Evolutionary conservation across 306 rosid species (phyloP), one percentile per base, ranked within the genome.

Genomic region (Mimosa pudica): DNA sequence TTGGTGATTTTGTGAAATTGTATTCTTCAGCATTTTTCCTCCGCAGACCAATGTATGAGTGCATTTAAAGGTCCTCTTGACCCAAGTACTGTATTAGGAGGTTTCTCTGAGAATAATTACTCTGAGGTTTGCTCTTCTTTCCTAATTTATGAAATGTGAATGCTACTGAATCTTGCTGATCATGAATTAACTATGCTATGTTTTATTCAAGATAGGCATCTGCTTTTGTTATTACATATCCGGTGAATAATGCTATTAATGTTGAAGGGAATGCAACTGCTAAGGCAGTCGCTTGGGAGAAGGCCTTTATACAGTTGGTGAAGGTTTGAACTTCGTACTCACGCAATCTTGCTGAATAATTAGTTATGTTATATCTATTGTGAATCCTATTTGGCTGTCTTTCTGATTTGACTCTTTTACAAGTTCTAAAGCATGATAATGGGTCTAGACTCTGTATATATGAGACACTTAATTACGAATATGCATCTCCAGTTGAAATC

Each of bases 21-120:
- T 85, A 71, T 79, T 83, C 36, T 86, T 81, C 87, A 93, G 99
- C 97, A 95, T 81, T 95, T 89, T 87, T 91, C 99, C 68, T 91
- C 97, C 83, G 99, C 99, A 71, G 99, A 91, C 55, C 82, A 2
- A 63, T 95, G 99, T 81, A 84, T 91, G 96, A 95, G 94, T 81
- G 99, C 97, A 84, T 95, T 93, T 87, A 87, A 93, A 87, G 96
- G 84, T 76, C 99, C 99, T 76, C 89, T 95, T 73, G 99, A 95
- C 86, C 98, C 99, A 55, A 95, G 96, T 93, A 95, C 99, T 70
- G 97, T 93, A 54, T 89, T 95, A 81, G 99, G 99, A 82, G 97
- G 97, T 76, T 95, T 85, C 87, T 83, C 97, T 58, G 94, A 90
- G 58, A 90, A 79, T 78, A 87, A 91, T 84, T 95, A 86, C 84